Evolutionary conservation across 257 asterid genomes (phyloP), one percentile per base, ranked within the genome.

Genomic region (Penstemon barbatus): DNA sequence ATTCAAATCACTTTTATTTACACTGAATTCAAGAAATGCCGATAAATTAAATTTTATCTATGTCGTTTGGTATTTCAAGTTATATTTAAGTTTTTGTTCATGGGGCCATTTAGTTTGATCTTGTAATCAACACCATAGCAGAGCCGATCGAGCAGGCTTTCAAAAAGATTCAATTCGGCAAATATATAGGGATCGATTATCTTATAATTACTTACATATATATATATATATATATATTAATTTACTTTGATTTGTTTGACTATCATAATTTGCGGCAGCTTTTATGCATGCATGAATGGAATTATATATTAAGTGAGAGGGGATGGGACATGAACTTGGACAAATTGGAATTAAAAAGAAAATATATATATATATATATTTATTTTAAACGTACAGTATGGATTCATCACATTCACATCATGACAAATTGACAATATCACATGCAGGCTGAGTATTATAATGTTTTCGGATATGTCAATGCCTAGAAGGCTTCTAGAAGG

Each of bases 391-490:
- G 18, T 15, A 15, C 18, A 15, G 18, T 15, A 15, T 15, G 18
- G 18, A 15, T 15, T 15, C 18, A 15, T 15, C 0, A 15, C 18
- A 15, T 15, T n/a, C n/a, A n/a, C n/a, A n/a, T n/a, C n/a, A n/a
- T n/a, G n/a, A n/a, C n/a, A n/a, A n/a, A n/a, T n/a, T 15, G 6
- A 54, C 9, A 37, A 43, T n/a, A 11, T 72, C 85, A 82, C 83
- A 82, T 74, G 85, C 37, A 59, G 8, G 6, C 8, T 57, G 19
- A 77, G 67, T 77, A 69, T 71, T 74, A 18, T 63, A 79, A 74
- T 74, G 37, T 49, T 74, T 74, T 75, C 74, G 74, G 80, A 79
- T 69, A 56, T 78, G 78, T 80, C 87, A 77, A 80, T 74, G 82
- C 70, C 67, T 15, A 15, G 18, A 15, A 15, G 0, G 18, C 18